Evolutionary conservation across 1,284 basidiomycete species (phyloP).

Genomic region (Coriolopsis trogii): DNA sequence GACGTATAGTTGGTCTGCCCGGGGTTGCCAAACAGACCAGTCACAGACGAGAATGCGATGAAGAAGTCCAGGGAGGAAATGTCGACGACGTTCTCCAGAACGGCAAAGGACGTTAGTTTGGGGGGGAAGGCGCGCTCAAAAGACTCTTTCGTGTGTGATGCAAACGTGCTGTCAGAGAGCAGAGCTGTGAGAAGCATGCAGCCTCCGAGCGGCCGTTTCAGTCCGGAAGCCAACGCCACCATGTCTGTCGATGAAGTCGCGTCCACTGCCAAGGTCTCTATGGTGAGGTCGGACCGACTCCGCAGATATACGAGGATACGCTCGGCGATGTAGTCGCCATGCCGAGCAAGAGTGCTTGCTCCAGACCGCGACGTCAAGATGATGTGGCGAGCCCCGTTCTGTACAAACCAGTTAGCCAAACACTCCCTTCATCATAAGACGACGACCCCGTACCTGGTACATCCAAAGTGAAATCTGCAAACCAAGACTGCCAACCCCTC

Average conservation of each 20-base stretch:
- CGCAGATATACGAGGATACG: slow-evolving; percentile 37
- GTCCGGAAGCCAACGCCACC: slow-evolving; percentile 22
- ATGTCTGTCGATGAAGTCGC: slow-evolving; percentile 30
- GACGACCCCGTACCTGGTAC: slow-evolving; percentile 36
- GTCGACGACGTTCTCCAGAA: slow-evolving; percentile 26
- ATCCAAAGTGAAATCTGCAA: slow-evolving; percentile 41
- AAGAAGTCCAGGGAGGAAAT: slow-evolving; percentile 39
- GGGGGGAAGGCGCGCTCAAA: slow-evolving; percentile 34
- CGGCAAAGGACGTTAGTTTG: slow-evolving; percentile 36
- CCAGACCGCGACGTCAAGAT: slow-evolving; percentile 44
- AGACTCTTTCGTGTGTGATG: slow-evolving; percentile 31
- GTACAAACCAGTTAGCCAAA: background rate
- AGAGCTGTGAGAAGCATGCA: slow-evolving; percentile 40
- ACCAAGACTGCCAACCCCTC: slow-evolving; percentile 30
- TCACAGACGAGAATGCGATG: slow-evolving; percentile 40
- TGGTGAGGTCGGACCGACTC: slow-evolving; percentile 29
- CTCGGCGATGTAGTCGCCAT: slow-evolving; percentile 24
- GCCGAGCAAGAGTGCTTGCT: slow-evolving; percentile 20
- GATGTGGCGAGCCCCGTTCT: slow-evolving; percentile 43
- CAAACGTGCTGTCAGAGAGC: slow-evolving; percentile 37
- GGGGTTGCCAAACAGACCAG: slow-evolving; percentile 38
- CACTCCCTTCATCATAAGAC: background rate
- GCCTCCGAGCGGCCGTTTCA: slow-evolving; percentile 35
- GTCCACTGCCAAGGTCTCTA: slow-evolving; percentile 35
- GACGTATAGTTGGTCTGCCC: slow-evolving; percentile 45